A percentile compares a stretch with the other conserved stretches of the same genome.
Conservation (phyloP, 176 grass and related monocot genomes). For the Lolium perenne region DNA sequence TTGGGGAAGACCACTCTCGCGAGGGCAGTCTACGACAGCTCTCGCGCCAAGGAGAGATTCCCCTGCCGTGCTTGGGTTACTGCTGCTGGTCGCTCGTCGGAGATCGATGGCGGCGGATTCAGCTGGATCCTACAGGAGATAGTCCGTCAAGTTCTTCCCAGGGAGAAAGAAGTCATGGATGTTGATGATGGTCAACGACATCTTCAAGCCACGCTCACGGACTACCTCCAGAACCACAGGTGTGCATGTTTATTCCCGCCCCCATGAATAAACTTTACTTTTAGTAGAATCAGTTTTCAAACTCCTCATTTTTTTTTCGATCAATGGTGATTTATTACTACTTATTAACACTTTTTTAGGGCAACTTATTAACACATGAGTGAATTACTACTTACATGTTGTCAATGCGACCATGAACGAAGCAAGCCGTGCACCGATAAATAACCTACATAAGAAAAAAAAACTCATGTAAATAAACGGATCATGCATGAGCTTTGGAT, state of each 20-base stretch:
- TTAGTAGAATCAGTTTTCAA: too few relatives aligned
- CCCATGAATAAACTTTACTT: neutral
- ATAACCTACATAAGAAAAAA: too few relatives aligned
- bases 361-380: too few relatives aligned
- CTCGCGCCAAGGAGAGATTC: neutral
- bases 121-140: slow-evolving; percentile 1
- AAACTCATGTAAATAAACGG: too few relatives aligned
- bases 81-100: neutral
- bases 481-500: too few relatives aligned
- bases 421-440: too few relatives aligned
- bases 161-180: slow-evolving; percentile 14
- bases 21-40: neutral
- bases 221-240: slow-evolving; percentile 25
- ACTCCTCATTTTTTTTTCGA: too few relatives aligned
- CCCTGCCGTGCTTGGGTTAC: slow-evolving; percentile 7
- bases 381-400: too few relatives aligned
- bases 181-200: neutral
- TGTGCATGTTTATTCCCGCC: neutral
- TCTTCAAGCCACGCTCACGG: slow-evolving; percentile 8
- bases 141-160: slow-evolving; percentile 17
- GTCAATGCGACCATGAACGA: too few relatives aligned
- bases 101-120: neutral
- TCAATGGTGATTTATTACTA: too few relatives aligned
- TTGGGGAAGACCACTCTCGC: slow-evolving; percentile 39
- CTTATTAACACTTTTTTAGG: too few relatives aligned